These are phyloP conservation scores for Fomitopsis betulina DNA, from an alignment of 1,284 basidiomycete species.

Conservation along the genomic window DNA sequence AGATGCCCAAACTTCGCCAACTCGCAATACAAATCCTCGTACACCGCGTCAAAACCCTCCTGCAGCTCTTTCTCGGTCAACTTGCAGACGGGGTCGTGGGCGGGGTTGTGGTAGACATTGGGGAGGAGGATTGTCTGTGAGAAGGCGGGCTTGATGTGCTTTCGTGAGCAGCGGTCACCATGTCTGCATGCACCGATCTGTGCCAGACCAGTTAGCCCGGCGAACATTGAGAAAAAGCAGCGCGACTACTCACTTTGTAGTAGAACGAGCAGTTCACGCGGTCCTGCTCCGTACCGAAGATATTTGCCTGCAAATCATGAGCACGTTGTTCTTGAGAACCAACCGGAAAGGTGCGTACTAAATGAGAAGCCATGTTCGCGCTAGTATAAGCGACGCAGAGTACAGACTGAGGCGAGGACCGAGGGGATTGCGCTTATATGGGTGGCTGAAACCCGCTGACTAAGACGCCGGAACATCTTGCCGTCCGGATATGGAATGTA, in stretches of 20 bases:
- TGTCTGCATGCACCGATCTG: constrained; percentile 95
- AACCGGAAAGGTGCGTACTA: constrained; percentile 33
- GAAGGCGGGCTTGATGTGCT: constrained; percentile 96
- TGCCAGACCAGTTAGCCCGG: constrained; percentile 6
- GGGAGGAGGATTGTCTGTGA: constrained; percentile 96
- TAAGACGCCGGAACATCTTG: constrained; percentile 6
- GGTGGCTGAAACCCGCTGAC: constrained; percentile 18
- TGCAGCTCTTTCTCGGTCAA: constrained; percentile 86
- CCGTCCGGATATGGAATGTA: neutral
- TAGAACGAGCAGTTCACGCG: constrained; percentile 95
- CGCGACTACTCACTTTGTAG: constrained; percentile 65
- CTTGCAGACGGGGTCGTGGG: constrained; percentile 86
- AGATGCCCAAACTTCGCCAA: constrained; percentile 93
- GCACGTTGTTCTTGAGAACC: neutral
- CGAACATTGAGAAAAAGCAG: constrained; percentile 3
- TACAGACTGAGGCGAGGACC: neutral
- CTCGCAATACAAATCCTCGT: constrained; percentile 93
- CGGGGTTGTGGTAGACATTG: constrained; percentile 99
- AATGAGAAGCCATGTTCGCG: constrained; percentile 55
- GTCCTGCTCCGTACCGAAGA: constrained; percentile 88
- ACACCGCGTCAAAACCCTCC: constrained; percentile 95
- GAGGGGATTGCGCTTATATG: constrained; percentile 9
- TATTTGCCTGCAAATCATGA: constrained; percentile 57
- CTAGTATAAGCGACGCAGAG: neutral
- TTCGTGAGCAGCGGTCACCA: constrained; percentile 94